phyloP scores from a whole-genome alignment of 2,329 filamentous ascomycete genomes.

The Colletotrichum siamense region DNA sequence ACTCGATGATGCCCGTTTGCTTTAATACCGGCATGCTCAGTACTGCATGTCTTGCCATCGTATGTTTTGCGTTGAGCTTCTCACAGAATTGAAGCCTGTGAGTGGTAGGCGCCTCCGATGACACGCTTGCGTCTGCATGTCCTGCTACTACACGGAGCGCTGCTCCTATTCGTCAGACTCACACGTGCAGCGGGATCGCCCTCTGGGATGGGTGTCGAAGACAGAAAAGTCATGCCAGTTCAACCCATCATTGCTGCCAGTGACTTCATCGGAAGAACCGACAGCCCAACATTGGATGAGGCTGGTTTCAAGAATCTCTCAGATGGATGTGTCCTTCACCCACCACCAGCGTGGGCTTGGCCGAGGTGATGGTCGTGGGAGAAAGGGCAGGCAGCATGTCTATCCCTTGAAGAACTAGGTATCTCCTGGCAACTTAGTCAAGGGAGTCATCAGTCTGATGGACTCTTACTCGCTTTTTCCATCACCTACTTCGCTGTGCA shows the following conservation, averaged over 20 bases:
- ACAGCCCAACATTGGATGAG: neutral
- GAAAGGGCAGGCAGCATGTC: neutral
- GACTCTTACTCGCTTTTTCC: neutral
- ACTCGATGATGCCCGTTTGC: neutral
- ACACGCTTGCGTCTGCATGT: neutral
- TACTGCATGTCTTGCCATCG: neutral
- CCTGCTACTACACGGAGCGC: neutral
- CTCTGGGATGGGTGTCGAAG: neutral
- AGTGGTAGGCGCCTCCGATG: neutral
- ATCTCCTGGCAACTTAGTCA: neutral
- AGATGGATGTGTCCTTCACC: neutral
- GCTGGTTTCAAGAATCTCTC: neutral
- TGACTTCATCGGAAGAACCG: neutral
- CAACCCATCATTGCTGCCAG: neutral
- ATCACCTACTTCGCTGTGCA: neutral
- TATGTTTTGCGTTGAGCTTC: neutral
- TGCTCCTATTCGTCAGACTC: neutral
- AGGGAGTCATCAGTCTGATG: neutral
- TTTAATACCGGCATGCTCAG: neutral
- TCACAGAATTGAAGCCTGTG: neutral
- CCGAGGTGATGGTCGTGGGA: neutral
- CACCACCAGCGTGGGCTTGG: neutral
- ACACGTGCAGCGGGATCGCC: neutral
- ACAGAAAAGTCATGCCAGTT: neutral
- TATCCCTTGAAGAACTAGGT: neutral